Evolutionary conservation across 179 eudicot genomes (phyloP).

Genomic region (Drosera spatulata): DNA sequence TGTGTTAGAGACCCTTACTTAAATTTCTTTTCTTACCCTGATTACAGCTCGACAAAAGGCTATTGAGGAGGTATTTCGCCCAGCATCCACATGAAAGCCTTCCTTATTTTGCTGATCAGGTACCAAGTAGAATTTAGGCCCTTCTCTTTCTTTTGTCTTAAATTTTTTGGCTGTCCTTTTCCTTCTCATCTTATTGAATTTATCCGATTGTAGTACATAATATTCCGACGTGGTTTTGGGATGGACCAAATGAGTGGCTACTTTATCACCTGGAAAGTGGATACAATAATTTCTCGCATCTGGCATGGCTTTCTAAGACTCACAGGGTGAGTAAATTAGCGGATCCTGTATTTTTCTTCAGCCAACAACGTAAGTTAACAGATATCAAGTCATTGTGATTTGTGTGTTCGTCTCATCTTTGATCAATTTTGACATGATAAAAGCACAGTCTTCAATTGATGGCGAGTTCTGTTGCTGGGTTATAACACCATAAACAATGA

Average conservation of each 20-base stretch:
- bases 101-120: slow-evolving; percentile 93
- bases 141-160: background rate
- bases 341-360: background rate
- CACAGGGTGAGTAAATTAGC: slow-evolving; percentile 17
- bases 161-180: background rate
- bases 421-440: too few relatives aligned
- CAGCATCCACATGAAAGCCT: slow-evolving; percentile 63
- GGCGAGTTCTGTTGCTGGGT: too few relatives aligned
- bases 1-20: background rate
- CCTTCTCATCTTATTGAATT: background rate
- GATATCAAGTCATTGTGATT: too few relatives aligned
- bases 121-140: slow-evolving; percentile 8
- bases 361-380: too few relatives aligned
- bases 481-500: too few relatives aligned
- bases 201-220: slow-evolving; percentile 18
- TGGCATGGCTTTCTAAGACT: slow-evolving; percentile 22
- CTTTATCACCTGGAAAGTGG: slow-evolving; percentile 22
- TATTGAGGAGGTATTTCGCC: slow-evolving; percentile 57
- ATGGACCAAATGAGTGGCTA: slow-evolving; percentile 26
- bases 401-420: too few relatives aligned
- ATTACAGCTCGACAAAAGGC: slow-evolving; percentile 62
- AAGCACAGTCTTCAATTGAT: too few relatives aligned
- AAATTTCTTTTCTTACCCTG: slow-evolving; percentile 1
- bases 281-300: slow-evolving; percentile 20
- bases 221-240: slow-evolving; percentile 24